Evolutionary conservation across 139 green algal genomes (phyloP).

Genomic region (Tetradesmus lagerheimii): DNA sequence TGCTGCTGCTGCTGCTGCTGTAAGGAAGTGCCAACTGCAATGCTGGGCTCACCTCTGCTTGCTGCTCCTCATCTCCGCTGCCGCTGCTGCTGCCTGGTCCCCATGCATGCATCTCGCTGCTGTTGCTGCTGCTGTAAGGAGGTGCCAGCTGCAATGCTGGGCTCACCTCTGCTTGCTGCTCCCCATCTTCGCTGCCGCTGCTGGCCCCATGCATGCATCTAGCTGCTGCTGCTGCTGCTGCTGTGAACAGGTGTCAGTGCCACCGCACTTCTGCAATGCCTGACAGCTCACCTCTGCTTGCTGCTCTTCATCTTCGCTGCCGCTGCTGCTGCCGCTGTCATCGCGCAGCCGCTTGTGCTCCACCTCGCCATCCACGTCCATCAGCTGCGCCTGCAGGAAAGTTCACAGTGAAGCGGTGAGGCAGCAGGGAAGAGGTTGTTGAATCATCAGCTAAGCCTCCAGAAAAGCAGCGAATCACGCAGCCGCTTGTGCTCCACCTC

Average conservation of each 20-base stretch:
- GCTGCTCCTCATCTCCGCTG: not conserved
- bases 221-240: slow-evolving; percentile 10
- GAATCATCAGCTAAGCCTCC: not conserved
- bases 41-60: not conserved
- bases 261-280: not conserved
- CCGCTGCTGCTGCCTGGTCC: no score
- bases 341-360: slow-evolving; percentile 65
- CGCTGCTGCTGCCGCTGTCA: not conserved
- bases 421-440: not conserved
- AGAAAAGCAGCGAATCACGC: not conserved
- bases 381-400: slow-evolving; percentile 54
- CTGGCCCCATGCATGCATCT: not conserved
- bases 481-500: slow-evolving; percentile 64
- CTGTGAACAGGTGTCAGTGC: not conserved
- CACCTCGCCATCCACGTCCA: slow-evolving; percentile 46
- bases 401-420: not conserved
- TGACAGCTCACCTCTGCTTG: not conserved
- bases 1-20: not conserved
- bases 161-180: not conserved
- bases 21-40: not conserved
- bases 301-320: slow-evolving; percentile 23
- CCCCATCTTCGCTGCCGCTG: no score
- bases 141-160: not conserved
- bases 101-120: not conserved
- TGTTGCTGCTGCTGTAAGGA: not conserved